Percentiles rank a stretch among this genome's conserved stretches.
Evolutionary conservation across 805 yeast genomes (phyloP).

Genomic region (Starmerella bombi): DNA sequence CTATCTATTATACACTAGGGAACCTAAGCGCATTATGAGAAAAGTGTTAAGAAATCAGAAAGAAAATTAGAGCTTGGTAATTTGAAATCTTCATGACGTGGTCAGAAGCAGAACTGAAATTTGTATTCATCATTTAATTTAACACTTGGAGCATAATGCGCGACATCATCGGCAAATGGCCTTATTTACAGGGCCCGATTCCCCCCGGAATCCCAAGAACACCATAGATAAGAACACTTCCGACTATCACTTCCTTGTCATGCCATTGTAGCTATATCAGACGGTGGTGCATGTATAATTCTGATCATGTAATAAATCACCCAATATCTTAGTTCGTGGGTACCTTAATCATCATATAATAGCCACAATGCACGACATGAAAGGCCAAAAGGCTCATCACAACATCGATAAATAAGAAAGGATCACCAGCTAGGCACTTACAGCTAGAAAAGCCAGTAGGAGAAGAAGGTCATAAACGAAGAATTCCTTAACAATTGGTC

Average conservation of each 20-base stretch:
- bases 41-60: conserved; percentile 18
- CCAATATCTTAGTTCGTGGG: conserved; percentile 17
- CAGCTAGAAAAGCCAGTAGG: background rate
- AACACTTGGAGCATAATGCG: background rate
- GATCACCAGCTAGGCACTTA: conserved; percentile 9
- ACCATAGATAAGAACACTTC: too few relatives aligned
- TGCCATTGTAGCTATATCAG: conserved; percentile 20
- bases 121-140: conserved; percentile 20
- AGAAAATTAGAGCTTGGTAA: conserved; percentile 24
- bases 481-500: conserved; percentile 25
- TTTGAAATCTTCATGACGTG: conserved; percentile 20
- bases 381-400: too few relatives aligned
- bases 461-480: conserved; percentile 23
- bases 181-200: too few relatives aligned
- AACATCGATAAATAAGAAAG: background rate
- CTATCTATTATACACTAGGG: too few relatives aligned
- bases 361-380: too few relatives aligned
- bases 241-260: too few relatives aligned
- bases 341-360: conserved; percentile 16
- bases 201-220: background rate
- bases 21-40: too few relatives aligned
- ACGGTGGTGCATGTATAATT: conserved; percentile 25
- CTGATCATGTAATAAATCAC: conserved; percentile 19
- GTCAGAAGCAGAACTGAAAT: conserved; percentile 27
- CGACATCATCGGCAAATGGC: too few relatives aligned